These are phyloP conservation scores for Salvia splendens DNA, from an alignment of 257 asterid genomes.

Conservation along the genomic window DNA sequence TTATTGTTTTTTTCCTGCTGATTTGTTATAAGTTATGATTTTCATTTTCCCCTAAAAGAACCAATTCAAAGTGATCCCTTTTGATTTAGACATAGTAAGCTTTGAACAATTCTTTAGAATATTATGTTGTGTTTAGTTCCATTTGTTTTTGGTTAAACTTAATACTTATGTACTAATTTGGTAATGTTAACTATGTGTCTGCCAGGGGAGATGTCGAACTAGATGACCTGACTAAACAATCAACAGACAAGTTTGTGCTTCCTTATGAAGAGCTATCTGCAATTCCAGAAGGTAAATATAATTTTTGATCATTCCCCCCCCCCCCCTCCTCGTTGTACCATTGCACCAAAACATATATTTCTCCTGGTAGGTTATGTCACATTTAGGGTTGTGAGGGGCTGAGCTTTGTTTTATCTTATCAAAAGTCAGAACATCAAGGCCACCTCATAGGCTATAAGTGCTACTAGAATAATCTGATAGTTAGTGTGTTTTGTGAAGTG, in stretches of 20 bases:
- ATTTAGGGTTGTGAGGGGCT: background rate
- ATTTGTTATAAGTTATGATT: background rate
- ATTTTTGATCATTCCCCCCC: background rate
- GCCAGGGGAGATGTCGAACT: constrained; percentile 55
- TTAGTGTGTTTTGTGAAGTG: constrained; percentile 7
- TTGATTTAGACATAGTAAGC: constrained; percentile 3
- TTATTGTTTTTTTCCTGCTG: background rate
- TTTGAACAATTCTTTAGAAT: background rate
- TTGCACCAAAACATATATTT: constrained; percentile 3
- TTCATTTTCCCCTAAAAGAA: background rate
- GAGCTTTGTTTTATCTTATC: constrained; percentile 12
- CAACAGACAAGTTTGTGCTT: constrained; percentile 49
- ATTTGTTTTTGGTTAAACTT: constrained; percentile 1
- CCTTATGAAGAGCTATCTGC: constrained; percentile 67
- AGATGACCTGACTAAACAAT: constrained; percentile 40
- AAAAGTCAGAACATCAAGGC: background rate
- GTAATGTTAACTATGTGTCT: constrained; percentile 38
- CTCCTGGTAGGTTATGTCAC: constrained; percentile 1
- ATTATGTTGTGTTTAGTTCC: background rate
- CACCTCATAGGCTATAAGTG: background rate
- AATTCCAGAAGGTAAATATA: constrained; percentile 63
- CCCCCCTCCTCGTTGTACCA: background rate
- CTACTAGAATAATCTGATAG: constrained; percentile 10
- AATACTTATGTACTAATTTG: constrained; percentile 23
- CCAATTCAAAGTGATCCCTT: background rate